Conservation (phyloP, 2,329 filamentous ascomycete genomes). For the Fusarium bactridioides region DNA sequence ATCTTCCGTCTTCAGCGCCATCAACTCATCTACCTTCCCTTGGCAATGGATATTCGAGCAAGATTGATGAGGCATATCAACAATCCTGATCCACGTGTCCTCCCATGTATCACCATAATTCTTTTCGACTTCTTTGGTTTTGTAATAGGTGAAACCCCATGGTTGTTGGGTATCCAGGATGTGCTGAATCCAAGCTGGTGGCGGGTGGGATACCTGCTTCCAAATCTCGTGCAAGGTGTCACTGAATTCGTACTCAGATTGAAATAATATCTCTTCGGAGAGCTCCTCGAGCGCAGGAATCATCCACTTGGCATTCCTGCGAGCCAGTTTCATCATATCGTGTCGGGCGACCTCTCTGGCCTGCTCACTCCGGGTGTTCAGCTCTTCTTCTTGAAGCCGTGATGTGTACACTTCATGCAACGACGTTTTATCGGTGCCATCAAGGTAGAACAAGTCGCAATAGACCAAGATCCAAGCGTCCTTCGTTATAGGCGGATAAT, state of each 20-base stretch:
- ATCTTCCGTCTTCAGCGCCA: not conserved
- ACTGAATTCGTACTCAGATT: not conserved
- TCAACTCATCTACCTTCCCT: not conserved
- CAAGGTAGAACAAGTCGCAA: slow-evolving; percentile 20
- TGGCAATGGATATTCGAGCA: not conserved
- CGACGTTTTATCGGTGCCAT: not conserved
- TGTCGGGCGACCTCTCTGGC: slow-evolving; percentile 18
- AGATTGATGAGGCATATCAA: not conserved
- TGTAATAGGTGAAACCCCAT: not conserved
- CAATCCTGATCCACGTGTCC: not conserved
- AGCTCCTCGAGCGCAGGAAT: slow-evolving; percentile 16
- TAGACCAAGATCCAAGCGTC: slow-evolving; percentile 24
- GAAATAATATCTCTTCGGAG: not conserved
- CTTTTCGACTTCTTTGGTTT: not conserved
- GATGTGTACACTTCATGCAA: slow-evolving; percentile 7
- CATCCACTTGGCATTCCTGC: slow-evolving; percentile 27
- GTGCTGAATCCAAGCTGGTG: slow-evolving; percentile 20
- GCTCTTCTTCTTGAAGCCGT: slow-evolving; percentile 19
- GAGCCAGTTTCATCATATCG: not conserved
- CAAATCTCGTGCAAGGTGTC: not conserved
- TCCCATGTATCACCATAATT: not conserved
- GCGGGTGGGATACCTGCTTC: slow-evolving; percentile 19
- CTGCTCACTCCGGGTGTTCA: slow-evolving; percentile 5
- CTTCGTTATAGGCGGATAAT: not conserved
- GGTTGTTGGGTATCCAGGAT: not conserved